Base-by-base conservation (phyloP, 805 yeast species). In the Wickerhamiella musiphila region DNA sequence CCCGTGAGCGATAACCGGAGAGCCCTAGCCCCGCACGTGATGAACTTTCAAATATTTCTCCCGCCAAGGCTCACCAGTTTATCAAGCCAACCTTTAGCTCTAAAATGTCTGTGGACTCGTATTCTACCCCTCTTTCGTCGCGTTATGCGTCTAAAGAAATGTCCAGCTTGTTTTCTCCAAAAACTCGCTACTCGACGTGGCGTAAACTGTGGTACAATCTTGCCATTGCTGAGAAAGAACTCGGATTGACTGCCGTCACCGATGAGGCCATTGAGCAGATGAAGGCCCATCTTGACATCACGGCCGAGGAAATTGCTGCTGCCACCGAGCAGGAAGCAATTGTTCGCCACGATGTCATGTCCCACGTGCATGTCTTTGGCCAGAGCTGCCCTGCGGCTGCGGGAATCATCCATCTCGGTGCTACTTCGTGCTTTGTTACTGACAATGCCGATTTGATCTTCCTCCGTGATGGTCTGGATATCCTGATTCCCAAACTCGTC, bases 271-370 rank as follows among this genome's bases (percentile, higher is more conserved):
- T 90, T 44, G 77, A 68, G 51, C 79, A 90, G 64, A 77, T 90
- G 82, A 60, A 68, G 41, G 53, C 63, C 15, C 77, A 90, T 56
- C 62, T 86, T 48, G 67, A 57, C 31, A 83, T 90, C 60, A 74
- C 94, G 6, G 95, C 86, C 54, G 92, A 79, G 46, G 96, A 92
- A 51, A 82, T 90, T 42, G 82, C 66, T 36, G 78, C 65, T 36
- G 96, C 98, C 27, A 63, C 84, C 36, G 71, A 69, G 45, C 95
- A 90, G 61, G 98, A 90, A 60, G 94, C 96, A 33, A 83, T 78
- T 55, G 96, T 90, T 36, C 78, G 98, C 64, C 98, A 90, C 58
- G 98, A 90, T 54, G 98, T 90, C 47, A 90, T 90, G 98, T 94
- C 96, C 35, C 98, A 90, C 48, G 98, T 90, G 35, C 98, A 90